These are phyloP conservation scores for Penicillium desertorum DNA, from an alignment of 495 filamentous ascomycete species.

Conservation along the genomic window DNA sequence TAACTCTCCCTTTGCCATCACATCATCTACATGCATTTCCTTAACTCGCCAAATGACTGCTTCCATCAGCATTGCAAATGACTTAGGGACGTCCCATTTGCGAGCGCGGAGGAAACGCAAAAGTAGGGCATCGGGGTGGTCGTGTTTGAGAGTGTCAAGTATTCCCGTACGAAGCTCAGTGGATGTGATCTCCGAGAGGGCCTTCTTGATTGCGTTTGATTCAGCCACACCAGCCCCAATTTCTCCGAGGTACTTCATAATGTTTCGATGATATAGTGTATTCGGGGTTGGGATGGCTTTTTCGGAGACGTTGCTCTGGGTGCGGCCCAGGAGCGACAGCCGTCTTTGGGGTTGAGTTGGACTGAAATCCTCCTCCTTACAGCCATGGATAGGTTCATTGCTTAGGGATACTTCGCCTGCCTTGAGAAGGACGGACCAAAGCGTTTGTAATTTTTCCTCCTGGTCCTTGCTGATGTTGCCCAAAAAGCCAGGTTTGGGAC, in stretches of 20 bases:
- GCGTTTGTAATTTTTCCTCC: conserved; percentile 75
- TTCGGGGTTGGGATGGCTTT: conserved; percentile 19
- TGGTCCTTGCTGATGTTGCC: conserved; percentile 81
- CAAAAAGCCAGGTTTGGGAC: conserved; percentile 64
- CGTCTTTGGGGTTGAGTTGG: conserved; percentile 25
- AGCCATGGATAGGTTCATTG: conserved; percentile 16
- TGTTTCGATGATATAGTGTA: conserved; percentile 20
- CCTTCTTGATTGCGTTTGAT: conserved; percentile 32
- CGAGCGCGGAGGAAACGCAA: conserved; percentile 87
- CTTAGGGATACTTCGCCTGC: conserved; percentile 57
- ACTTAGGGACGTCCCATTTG: conserved; percentile 91
- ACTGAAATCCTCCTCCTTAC: conserved; percentile 16
- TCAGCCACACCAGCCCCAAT: conserved; percentile 29
- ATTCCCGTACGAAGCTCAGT: conserved; percentile 72
- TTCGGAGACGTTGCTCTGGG: conserved; percentile 30
- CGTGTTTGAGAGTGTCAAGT: conserved; percentile 86
- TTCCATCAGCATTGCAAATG: conserved; percentile 84
- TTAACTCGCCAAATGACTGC: conserved; percentile 84
- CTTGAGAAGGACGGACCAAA: conserved; percentile 75
- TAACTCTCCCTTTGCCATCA: conserved; percentile 74
- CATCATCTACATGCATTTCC: conserved; percentile 78
- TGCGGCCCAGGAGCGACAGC: conserved; percentile 28
- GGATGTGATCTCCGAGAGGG: conserved; percentile 51
- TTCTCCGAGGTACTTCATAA: conserved; percentile 27
- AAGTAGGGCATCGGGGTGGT: conserved; percentile 86